Evolutionary conservation across 108 stramenopile genomes (phyloP).

Genomic region (Cylindrotheca closterium): DNA sequence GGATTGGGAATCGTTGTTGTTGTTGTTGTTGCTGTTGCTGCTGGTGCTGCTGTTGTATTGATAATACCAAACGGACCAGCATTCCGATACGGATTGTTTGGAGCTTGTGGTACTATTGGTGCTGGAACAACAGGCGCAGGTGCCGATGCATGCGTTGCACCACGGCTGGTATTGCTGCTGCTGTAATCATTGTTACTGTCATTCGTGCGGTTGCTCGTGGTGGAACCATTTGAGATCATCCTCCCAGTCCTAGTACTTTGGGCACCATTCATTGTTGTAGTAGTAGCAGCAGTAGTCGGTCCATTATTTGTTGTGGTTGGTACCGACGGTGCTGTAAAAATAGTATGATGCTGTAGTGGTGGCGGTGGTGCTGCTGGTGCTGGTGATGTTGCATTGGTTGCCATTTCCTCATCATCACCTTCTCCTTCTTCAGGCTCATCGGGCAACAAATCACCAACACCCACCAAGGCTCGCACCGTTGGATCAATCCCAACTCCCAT

Average conservation of each 20-base stretch:
- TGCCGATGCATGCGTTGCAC: constrained; percentile 8
- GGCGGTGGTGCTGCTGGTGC: neutral
- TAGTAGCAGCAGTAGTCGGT: neutral
- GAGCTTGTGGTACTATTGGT: neutral
- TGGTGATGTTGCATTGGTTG: constrained; percentile 6
- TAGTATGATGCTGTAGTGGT: neutral
- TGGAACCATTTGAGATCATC: neutral
- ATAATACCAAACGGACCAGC: neutral
- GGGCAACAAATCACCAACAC: no score
- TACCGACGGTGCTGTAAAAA: neutral
- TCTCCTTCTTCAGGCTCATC: constrained; percentile 17
- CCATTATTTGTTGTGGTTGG: neutral
- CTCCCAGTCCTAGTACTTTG: neutral
- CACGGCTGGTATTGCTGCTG: constrained; percentile 8
- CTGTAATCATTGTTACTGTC: neutral
- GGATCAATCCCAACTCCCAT: constrained; percentile 77
- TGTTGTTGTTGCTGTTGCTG: neutral
- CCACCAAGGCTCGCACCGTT: constrained; percentile 73
- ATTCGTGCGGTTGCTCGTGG: neutral
- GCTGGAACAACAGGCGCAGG: neutral
- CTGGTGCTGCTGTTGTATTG: neutral
- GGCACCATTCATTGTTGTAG: neutral
- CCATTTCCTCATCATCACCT: constrained; percentile 19
- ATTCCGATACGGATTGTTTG: no score
- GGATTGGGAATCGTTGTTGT: neutral